A percentile compares a stretch with the other conserved stretches of the same genome.
Conservation (phyloP, 2,329 filamentous ascomycete species). For the Claviceps cyperi region DNA sequence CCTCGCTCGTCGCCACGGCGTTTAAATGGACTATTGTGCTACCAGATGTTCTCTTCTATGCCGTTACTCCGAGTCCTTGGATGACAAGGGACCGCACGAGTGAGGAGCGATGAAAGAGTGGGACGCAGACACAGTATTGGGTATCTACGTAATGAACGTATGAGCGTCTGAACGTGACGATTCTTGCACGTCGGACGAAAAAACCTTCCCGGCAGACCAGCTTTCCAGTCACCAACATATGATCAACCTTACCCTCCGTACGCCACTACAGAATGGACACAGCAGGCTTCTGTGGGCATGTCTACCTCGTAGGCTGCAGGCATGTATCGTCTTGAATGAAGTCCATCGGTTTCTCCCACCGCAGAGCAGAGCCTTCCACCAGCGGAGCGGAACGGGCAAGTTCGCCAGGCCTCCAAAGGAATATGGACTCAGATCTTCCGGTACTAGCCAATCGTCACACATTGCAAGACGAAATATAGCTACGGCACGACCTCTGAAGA, state of each 20-base stretch:
- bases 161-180: too few species aligned
- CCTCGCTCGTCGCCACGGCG: not conserved
- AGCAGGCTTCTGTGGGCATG: too few species aligned
- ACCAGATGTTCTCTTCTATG: not conserved
- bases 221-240: not conserved
- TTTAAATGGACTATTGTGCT: not conserved
- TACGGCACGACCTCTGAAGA: too few species aligned
- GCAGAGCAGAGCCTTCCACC: too few species aligned
- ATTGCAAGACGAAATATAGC: too few species aligned
- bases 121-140: not conserved
- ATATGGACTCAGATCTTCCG: too few species aligned
- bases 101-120: not conserved
- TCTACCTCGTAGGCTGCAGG: too few species aligned
- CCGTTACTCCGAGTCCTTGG: not conserved
- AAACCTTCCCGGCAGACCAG: not conserved
- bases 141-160: not conserved
- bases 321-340: too few species aligned
- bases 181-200: not conserved
- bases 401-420: too few species aligned
- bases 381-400: too few species aligned
- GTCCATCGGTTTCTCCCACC: too few species aligned
- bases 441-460: too few species aligned
- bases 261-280: not conserved
- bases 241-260: not conserved
- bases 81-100: not conserved